Conservation (phyloP, 2,329 filamentous ascomycete genomes). For the Tolypocladium album region DNA sequence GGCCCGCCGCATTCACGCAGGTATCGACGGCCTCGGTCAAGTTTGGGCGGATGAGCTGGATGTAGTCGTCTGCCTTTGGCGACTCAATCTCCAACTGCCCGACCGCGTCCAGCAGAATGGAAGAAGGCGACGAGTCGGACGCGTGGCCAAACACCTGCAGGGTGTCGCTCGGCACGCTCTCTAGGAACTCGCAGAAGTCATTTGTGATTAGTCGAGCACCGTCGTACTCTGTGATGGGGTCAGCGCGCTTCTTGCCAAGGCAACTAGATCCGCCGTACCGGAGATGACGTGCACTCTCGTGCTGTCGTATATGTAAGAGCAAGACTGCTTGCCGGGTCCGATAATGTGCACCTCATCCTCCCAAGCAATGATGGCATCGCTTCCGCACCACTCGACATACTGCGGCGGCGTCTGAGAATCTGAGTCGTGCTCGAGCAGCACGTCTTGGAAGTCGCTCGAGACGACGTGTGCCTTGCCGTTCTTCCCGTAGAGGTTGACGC, state of each 20-base stretch:
- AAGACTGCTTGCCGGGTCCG: conserved; percentile 68
- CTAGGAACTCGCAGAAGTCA: conserved; percentile 93
- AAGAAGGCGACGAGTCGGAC: conserved; percentile 79
- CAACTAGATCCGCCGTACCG: conserved; percentile 36
- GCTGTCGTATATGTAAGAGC: conserved; percentile 78
- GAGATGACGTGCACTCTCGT: conserved; percentile 80
- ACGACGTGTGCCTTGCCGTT: conserved; percentile 86
- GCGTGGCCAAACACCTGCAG: conserved; percentile 84
- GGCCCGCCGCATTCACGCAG: conserved; percentile 85
- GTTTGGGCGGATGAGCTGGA: conserved; percentile 80
- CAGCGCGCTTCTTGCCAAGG: background rate
- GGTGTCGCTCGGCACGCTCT: conserved; percentile 78
- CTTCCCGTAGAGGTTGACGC: conserved; percentile 76
- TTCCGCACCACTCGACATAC: conserved; percentile 92
- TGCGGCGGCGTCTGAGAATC: conserved; percentile 75
- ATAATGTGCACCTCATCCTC: conserved; percentile 95
- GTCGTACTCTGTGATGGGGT: conserved; percentile 46
- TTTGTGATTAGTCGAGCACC: conserved; percentile 87
- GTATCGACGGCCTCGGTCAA: conserved; percentile 88
- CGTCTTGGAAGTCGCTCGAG: conserved; percentile 87
- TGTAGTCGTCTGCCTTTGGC: conserved; percentile 94
- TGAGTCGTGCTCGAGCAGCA: conserved; percentile 85
- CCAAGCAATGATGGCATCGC: conserved; percentile 92
- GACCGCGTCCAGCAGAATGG: conserved; percentile 87
- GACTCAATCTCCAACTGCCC: conserved; percentile 87